A percentile compares a stretch with the other conserved stretches of the same genome.
Conservation (phyloP, 768 basidiomycete genomes). For the Suillus clintonianus region DNA sequence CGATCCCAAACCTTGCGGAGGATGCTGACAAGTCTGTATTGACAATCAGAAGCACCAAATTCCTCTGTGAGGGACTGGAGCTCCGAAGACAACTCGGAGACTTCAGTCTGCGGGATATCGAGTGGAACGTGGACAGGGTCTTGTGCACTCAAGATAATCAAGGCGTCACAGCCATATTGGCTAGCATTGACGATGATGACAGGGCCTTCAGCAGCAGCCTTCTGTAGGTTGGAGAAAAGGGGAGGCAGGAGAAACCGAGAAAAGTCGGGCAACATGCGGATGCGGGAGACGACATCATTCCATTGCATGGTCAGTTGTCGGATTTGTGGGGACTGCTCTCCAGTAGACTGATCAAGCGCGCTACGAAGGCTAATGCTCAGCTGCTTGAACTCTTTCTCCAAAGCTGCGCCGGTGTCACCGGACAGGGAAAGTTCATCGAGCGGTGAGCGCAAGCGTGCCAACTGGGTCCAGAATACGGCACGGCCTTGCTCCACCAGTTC, state of each 20-base stretch:
- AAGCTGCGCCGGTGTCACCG: slow-evolving; percentile 16
- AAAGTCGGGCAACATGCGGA: slow-evolving; percentile 33
- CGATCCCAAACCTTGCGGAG: slow-evolving; percentile 28
- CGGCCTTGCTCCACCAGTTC: slow-evolving; percentile 33
- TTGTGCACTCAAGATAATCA: slow-evolving; percentile 16
- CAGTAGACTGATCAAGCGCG: slow-evolving; percentile 4
- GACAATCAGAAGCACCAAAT: background rate
- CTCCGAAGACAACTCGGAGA: background rate
- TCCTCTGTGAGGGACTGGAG: background rate
- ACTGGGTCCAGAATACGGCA: slow-evolving; percentile 35
- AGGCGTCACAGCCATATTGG: slow-evolving; percentile 19
- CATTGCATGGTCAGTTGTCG: slow-evolving; percentile 24
- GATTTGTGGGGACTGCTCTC: slow-evolving; percentile 14
- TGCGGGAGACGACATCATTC: slow-evolving; percentile 24
- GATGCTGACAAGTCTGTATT: background rate
- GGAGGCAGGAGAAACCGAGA: slow-evolving; percentile 27
- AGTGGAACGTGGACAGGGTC: slow-evolving; percentile 21
- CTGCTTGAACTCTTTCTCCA: slow-evolving; percentile 24
- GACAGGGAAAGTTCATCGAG: slow-evolving; percentile 26
- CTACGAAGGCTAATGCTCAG: slow-evolving; percentile 15
- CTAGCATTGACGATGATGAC: slow-evolving; percentile 37
- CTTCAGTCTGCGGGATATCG: background rate
- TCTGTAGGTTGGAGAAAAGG: slow-evolving; percentile 24
- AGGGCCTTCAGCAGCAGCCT: slow-evolving; percentile 32
- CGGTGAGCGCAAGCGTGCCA: slow-evolving; percentile 23